Evolutionary conservation across 108 stramenopile genomes (phyloP), one percentile per base, ranked within the genome.

Genomic region (Skeletonema tropicum): DNA sequence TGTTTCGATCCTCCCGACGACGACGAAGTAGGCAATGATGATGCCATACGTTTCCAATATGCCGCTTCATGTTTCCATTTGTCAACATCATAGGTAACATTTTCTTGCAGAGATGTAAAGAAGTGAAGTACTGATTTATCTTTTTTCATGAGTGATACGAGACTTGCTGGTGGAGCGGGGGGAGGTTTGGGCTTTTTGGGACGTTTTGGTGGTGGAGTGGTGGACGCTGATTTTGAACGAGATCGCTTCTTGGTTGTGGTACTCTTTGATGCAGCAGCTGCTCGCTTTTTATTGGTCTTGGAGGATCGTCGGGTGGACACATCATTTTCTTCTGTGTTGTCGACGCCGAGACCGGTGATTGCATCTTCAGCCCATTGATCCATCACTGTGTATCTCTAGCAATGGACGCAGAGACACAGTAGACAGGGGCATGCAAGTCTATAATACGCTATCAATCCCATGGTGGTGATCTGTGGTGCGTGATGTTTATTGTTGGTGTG

Each of bases 31-130:
- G 38, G 38, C 11, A 39, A 39, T 41, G 21, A 31, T 7, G 33
- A 32, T 26, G 69, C 74, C 60, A 57, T 31, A 1, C 60, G 58
- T 45, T 71, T 81, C 75, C 75, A 84, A 13, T 66, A 5, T 38
- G 58, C 55, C 2, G 88, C 86, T 32, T 89, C 79, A 17, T 66
- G 55, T 62, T 89, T 90, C 93, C 93, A 94, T 60, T 85, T 83
- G 13, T 74, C 71, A 0, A 91, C 90, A 77, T 94, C 93, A 31
- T 85, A 87, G 55, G 85, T 84, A 15, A 92, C 66, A 78, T 90
- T 90, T 29, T 66, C 73, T 66, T 92, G 89, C 57, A 94, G 65
- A 8, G 89, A 73, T 48, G 66, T 57, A 73, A 94, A 92, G 66
- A 92, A 94, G 4, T 59, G 31, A 19, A 89, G 65, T 13, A 92